Evolutionary conservation across 2,329 filamentous ascomycete species (phyloP), one percentile per base, ranked within the genome.

Genomic region (Trichoderma pleuroti): DNA sequence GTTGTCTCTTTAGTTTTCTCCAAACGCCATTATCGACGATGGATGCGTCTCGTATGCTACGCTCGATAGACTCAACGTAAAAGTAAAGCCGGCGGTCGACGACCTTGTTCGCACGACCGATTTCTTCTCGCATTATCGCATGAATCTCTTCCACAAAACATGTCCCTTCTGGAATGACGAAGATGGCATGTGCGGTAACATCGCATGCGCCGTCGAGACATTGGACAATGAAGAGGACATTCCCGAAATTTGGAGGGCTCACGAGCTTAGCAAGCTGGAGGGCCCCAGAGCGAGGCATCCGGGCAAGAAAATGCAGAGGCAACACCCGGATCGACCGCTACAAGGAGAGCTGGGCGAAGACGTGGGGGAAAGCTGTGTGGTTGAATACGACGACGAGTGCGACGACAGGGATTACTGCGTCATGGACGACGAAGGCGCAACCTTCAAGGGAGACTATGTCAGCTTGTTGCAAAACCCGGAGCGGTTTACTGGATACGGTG

Each of bases 111-210:
- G 89, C 76, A 90, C 92, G 67, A 97, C 95, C 80, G 96, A 99
- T 82, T 99, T 98, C 87, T 99, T 99, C 83, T 95, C 95, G 67
- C 94, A 98, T 82, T 99, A 98, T 84, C 91, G 96, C 71, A 84
- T 99, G 59, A 98, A 98, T 80, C 87, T 99, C 24, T 99, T 93
- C 82, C 92, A 97, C 81, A 97, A 96, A 81, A 90, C 89, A 82
- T 99, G 96, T 78, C 96, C 96, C 0, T 99, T 98, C 80, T 99
- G 96, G 95, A 89, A 91, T 78, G 96, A 99, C 80, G 91, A 94
- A 72, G 92, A 92, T 81, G 93, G 93, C 80, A 93, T 98, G 87
- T 99, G 96, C 81, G 96, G 94, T 74, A 99, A 99, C 82, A 94
- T 97, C 76, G 96, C 94, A 24, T 99, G 96, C 80, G 93, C 95